phyloP scores from a whole-genome alignment of 2,329 filamentous ascomycete genomes.

The Truncatella angustata region DNA sequence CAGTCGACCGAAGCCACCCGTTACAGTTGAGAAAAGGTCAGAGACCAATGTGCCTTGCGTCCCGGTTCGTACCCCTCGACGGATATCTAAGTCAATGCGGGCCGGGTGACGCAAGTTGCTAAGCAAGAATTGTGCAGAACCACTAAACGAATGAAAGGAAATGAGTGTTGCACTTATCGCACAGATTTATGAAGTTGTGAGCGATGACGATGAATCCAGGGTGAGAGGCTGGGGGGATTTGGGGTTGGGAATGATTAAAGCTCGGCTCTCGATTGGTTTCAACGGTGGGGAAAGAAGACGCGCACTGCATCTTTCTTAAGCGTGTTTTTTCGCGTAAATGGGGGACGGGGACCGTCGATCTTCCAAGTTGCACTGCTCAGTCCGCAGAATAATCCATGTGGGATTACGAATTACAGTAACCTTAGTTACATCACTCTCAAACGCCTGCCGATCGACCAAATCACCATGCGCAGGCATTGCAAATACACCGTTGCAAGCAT shows the following conservation, averaged over 20 bases:
- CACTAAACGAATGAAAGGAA: not conserved
- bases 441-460: too few relatives aligned
- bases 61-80: not conserved
- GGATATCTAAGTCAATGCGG: too few relatives aligned
- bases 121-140: conserved; percentile 5
- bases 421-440: not conserved
- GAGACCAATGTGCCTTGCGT: not conserved
- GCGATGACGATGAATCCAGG: not conserved
- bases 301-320: not conserved
- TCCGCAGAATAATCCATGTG: too few relatives aligned
- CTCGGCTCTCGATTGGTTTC: not conserved
- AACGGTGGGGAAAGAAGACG: not conserved
- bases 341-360: not conserved
- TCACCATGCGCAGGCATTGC: too few relatives aligned
- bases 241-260: not conserved
- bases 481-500: too few relatives aligned
- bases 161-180: not conserved
- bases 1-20: not conserved
- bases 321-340: conserved; percentile 9
- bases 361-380: not conserved
- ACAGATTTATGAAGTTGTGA: not conserved
- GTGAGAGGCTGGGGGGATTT: not conserved
- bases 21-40: too few relatives aligned
- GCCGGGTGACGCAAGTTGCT: not conserved
- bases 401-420: too few relatives aligned